A percentile compares a stretch with the other conserved stretches of the same genome.
Conservation (phyloP, 2,329 filamentous ascomycete genomes). For the Thielaviopsis ethacetica region DNA sequence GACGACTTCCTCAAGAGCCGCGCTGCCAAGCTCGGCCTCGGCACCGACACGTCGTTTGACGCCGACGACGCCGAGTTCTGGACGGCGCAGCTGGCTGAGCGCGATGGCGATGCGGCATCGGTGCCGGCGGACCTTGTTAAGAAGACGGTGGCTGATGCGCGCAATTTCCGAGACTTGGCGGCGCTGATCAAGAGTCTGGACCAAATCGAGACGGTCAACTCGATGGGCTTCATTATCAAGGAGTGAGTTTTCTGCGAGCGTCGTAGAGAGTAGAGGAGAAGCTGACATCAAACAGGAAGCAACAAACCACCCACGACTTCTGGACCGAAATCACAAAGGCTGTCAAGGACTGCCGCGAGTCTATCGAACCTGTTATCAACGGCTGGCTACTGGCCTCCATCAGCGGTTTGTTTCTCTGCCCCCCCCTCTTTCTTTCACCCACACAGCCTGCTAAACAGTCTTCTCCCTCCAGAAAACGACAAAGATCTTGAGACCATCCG, state of each 20-base stretch:
- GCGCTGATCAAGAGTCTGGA: conserved; percentile 49
- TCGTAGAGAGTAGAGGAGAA: background rate
- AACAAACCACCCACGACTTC: conserved; percentile 28
- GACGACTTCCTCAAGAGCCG: conserved; percentile 27
- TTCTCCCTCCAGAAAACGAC: conserved; percentile 31
- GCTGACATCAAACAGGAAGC: conserved; percentile 14
- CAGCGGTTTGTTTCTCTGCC: conserved; percentile 30
- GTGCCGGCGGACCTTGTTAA: conserved; percentile 19
- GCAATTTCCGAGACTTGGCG: conserved; percentile 53
- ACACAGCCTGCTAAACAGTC: conserved; percentile 10
- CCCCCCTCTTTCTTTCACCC: background rate
- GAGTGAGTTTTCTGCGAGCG: conserved; percentile 27
- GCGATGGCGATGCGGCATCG: background rate
- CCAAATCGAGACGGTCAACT: conserved; percentile 48
- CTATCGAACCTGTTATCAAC: conserved; percentile 44
- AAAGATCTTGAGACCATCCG: conserved; percentile 49
- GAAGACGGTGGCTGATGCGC: conserved; percentile 36
- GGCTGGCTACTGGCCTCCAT: conserved; percentile 44
- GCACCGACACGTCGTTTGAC: conserved; percentile 19
- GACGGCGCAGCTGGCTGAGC: conserved; percentile 17
- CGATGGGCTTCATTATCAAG: conserved; percentile 32
- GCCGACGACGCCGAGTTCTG: conserved; percentile 26
- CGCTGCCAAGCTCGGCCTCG: conserved; percentile 20
- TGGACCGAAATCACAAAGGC: conserved; percentile 36
- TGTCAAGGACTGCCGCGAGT: conserved; percentile 36